Evolutionary conservation across 129 eudicot species (phyloP).

Genomic region (Centaurea solstitialis): DNA sequence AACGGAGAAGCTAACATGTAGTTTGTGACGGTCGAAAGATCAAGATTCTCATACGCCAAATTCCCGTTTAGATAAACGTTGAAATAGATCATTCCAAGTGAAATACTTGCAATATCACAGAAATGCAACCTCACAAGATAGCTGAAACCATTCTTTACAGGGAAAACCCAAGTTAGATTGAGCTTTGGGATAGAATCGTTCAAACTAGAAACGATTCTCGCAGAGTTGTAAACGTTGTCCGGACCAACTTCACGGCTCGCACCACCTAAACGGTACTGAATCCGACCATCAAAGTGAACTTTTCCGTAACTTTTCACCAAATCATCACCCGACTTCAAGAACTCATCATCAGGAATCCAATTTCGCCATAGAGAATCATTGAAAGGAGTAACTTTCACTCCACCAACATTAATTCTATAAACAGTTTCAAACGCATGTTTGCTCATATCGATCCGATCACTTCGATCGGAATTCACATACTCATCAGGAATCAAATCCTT

Average conservation of each 20-base stretch:
- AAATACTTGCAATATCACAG: conserved; percentile 84
- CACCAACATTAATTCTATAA: conserved; percentile 77
- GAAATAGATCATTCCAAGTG: conserved; percentile 58
- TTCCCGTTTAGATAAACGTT: conserved; percentile 82
- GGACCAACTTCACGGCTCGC: conserved; percentile 91
- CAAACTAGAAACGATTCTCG: conserved; percentile 56
- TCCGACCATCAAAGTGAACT: conserved; percentile 67
- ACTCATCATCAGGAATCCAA: conserved; percentile 79
- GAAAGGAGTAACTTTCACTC: conserved; percentile 83
- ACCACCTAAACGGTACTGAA: conserved; percentile 72
- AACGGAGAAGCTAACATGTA: conserved; percentile 73
- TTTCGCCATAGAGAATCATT: conserved; percentile 97
- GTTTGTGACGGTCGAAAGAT: conserved; percentile 49
- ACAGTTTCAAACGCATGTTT: conserved; percentile 54
- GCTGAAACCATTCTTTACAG: conserved; percentile 55
- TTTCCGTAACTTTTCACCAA: conserved; percentile 28
- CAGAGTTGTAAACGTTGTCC: conserved; percentile 80
- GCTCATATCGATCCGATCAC: conserved; percentile 31
- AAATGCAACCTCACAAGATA: conserved; percentile 87
- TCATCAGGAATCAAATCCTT: conserved; percentile 64
- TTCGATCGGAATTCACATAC: conserved; percentile 37
- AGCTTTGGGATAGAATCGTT: conserved; percentile 32
- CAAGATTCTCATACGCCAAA: conserved; percentile 74
- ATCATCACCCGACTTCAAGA: conserved; percentile 35
- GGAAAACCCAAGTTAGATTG: conserved; percentile 68